These are phyloP conservation scores for Colletotrichum endophyticum DNA, from an alignment of 2,329 filamentous ascomycete genomes.

Conservation along the genomic window DNA sequence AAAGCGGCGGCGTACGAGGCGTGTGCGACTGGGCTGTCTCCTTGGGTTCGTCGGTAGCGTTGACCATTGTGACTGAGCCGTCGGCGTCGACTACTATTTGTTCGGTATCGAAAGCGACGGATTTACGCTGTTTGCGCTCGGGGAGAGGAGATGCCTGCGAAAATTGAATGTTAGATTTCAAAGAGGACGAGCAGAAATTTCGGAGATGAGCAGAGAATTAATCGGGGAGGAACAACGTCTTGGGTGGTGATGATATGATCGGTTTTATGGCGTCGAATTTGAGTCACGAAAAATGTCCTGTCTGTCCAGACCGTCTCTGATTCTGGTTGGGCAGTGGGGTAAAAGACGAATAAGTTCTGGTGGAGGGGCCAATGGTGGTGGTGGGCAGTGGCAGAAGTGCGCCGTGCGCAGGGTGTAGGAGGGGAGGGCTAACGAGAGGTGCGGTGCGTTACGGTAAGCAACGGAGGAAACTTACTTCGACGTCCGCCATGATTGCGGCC, in stretches of 20 bases:
- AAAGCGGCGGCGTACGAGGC: slow-evolving; percentile 67
- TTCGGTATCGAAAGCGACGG: slow-evolving; percentile 90
- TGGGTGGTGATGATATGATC: neutral
- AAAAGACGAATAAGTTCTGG: slow-evolving; percentile 12
- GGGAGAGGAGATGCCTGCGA: slow-evolving; percentile 27
- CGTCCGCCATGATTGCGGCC: slow-evolving; percentile 32
- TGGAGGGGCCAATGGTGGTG: slow-evolving; percentile 14
- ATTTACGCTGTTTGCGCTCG: slow-evolving; percentile 83
- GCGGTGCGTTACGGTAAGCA: slow-evolving; percentile 14
- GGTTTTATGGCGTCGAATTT: neutral
- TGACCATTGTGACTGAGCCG: slow-evolving; percentile 80
- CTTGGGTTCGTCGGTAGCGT: slow-evolving; percentile 77
- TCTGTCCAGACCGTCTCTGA: slow-evolving; percentile 14
- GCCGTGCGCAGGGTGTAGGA: neutral
- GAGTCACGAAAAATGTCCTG: slow-evolving; percentile 16
- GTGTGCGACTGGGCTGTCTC: slow-evolving; percentile 82
- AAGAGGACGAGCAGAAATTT: neutral
- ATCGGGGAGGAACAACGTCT: slow-evolving; percentile 7
- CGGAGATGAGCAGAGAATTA: neutral
- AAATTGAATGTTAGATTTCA: slow-evolving; percentile 7
- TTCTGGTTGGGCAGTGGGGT: slow-evolving; percentile 14
- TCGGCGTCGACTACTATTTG: slow-evolving; percentile 87
- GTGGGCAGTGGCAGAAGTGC: slow-evolving; percentile 11
- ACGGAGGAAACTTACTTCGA: slow-evolving; percentile 33
- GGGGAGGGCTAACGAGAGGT: slow-evolving; percentile 20